These are phyloP conservation scores for Botrytis elliptica DNA, from an alignment of 2,329 filamentous ascomycete species.

Conservation along the genomic window DNA sequence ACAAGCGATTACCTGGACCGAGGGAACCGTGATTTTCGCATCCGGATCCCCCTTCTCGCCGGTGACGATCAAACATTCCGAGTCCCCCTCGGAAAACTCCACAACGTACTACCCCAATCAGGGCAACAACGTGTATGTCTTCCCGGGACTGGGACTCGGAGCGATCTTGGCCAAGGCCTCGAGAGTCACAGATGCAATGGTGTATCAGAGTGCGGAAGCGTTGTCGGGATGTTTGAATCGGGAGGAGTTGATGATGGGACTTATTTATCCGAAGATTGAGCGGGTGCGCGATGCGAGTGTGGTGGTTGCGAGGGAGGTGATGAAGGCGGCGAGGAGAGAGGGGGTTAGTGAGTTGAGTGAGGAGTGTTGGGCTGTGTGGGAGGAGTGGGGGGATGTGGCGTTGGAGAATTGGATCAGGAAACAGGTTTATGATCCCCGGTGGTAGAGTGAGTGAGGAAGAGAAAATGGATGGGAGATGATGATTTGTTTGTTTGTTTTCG, in stretches of 20 bases:
- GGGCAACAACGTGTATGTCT: constrained; percentile 89
- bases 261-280: constrained; percentile 88
- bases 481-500: background rate
- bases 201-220: constrained; percentile 86
- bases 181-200: constrained; percentile 89
- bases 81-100: constrained; percentile 43
- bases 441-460: constrained; percentile 24
- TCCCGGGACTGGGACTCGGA: constrained; percentile 92
- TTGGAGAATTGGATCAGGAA: constrained; percentile 60
- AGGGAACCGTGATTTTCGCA: constrained; percentile 89
- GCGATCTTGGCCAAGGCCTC: constrained; percentile 88
- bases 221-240: constrained; percentile 75
- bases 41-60: constrained; percentile 89
- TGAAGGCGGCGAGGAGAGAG: constrained; percentile 83
- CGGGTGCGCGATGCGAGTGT: constrained; percentile 89
- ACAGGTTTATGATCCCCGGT: constrained; percentile 57
- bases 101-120: constrained; percentile 75
- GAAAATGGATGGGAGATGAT: background rate
- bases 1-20: constrained; percentile 85
- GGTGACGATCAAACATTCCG: constrained; percentile 62
- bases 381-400: constrained; percentile 66
- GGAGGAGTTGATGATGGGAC: constrained; percentile 77
- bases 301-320: constrained; percentile 84
- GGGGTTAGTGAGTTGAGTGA: constrained; percentile 71
- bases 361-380: constrained; percentile 68